Evolutionary conservation across 2,329 filamentous ascomycete genomes (phyloP).

Genomic region (Exophiala mesophila): DNA sequence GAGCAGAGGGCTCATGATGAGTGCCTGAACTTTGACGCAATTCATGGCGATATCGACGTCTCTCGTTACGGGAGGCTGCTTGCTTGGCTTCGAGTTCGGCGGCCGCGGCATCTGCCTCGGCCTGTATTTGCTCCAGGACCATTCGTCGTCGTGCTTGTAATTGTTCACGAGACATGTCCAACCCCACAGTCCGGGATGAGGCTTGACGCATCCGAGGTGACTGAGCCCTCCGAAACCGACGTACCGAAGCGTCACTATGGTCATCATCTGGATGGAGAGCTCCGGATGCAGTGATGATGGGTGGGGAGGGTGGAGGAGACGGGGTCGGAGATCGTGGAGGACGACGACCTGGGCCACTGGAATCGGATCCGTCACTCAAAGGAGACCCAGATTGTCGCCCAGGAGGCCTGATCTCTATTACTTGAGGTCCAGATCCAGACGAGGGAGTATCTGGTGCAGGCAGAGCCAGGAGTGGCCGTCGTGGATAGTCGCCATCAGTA

Average conservation of each 20-base stretch:
- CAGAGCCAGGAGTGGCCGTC: neutral
- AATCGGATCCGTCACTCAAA: neutral
- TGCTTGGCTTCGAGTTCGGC: slow-evolving; percentile 2
- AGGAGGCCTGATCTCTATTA: neutral
- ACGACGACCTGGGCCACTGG: neutral
- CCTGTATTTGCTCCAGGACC: slow-evolving; percentile 1
- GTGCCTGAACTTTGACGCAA: neutral
- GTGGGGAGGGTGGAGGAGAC: neutral
- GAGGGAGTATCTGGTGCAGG: slow-evolving; percentile 1
- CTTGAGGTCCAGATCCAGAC: neutral
- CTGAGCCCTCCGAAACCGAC: too few species aligned
- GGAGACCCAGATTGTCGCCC: neutral
- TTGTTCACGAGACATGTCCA: neutral
- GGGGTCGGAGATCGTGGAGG: neutral
- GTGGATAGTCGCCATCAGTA: neutral
- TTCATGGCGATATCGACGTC: neutral
- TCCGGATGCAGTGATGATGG: neutral
- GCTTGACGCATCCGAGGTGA: too few species aligned
- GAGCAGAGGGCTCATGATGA: neutral
- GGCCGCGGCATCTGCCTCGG: slow-evolving; percentile 3
- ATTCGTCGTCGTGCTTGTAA: neutral
- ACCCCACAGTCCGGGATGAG: too few species aligned
- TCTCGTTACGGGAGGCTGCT: neutral
- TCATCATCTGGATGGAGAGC: neutral
- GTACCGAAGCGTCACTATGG: too few species aligned